Percentiles rank a stretch among this genome's conserved stretches.
These are phyloP conservation scores for Gastrolobium villosum DNA, from an alignment of 306 rosid species.

Conservation along the genomic window DNA sequence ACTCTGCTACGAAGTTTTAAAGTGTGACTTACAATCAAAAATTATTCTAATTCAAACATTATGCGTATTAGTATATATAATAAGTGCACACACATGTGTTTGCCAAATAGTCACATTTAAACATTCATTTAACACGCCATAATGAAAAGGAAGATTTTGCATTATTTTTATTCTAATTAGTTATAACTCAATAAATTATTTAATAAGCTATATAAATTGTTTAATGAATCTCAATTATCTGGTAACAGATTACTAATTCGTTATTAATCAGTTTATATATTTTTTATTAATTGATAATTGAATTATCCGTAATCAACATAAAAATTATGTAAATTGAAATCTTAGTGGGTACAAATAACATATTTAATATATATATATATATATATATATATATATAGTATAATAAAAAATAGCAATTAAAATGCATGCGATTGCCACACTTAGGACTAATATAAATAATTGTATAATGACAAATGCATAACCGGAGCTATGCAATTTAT, in stretches of 20 bases:
- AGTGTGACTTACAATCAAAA: neutral
- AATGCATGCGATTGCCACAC: neutral
- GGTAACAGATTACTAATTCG: neutral
- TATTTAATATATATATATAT: neutral
- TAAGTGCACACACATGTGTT: neutral
- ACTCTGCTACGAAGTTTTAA: neutral
- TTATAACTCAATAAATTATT: neutral
- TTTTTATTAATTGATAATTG: neutral
- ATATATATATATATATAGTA: too few species aligned
- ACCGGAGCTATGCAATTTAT: conserved; percentile 22
- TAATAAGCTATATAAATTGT: neutral
- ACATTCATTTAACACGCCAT: neutral
- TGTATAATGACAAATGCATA: conserved; percentile 25
- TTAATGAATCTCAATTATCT: neutral
- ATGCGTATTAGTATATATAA: too few species aligned
- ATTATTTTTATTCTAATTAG: neutral
- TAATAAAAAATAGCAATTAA: neutral
- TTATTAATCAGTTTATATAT: neutral
- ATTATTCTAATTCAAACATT: too few species aligned
- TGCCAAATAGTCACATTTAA: neutral
- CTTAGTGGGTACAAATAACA: neutral
- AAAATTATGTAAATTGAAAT: neutral
- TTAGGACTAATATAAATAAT: neutral
- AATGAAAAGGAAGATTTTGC: neutral
- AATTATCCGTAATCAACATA: neutral